These are phyloP conservation scores for Panaeolus papilionaceus DNA, from an alignment of 768 basidiomycete genomes.

Conservation along the genomic window DNA sequence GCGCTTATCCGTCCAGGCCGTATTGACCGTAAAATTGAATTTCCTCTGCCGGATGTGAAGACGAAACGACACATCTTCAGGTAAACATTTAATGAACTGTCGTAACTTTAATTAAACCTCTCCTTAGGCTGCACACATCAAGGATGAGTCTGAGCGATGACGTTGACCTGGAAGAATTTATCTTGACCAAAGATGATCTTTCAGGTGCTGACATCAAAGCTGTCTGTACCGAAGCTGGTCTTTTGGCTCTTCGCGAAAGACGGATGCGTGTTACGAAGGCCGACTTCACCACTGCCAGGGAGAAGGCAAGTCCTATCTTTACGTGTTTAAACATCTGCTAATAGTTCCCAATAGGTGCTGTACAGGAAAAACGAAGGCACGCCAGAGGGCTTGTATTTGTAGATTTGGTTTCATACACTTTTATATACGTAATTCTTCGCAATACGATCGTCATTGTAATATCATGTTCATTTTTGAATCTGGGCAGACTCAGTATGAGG, in stretches of 20 bases:
- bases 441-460: slow-evolving; percentile 9
- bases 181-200: slow-evolving; percentile 94
- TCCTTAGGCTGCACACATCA: slow-evolving; percentile 81
- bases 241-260: slow-evolving; percentile 92
- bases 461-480: neutral
- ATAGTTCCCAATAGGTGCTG: slow-evolving; percentile 57
- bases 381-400: slow-evolving; percentile 88
- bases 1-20: slow-evolving; percentile 98
- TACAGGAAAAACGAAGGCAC: slow-evolving; percentile 99
- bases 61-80: slow-evolving; percentile 99
- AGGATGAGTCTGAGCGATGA: slow-evolving; percentile 90
- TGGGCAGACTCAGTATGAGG: neutral
- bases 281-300: slow-evolving; percentile 89
- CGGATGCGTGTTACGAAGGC: slow-evolving; percentile 93
- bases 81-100: slow-evolving; percentile 41
- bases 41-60: slow-evolving; percentile 96
- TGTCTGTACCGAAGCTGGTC: slow-evolving; percentile 97
- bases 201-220: slow-evolving; percentile 99
- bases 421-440: slow-evolving; percentile 22
- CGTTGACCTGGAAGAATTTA: slow-evolving; percentile 95
- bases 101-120: slow-evolving; percentile 15
- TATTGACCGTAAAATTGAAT: slow-evolving; percentile 99
- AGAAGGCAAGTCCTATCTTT: slow-evolving; percentile 69
- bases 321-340: slow-evolving; percentile 20
- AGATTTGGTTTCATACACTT: slow-evolving; percentile 30